Conservation (phyloP, 352 stramenopile species). For the Phytophthora meadii region DNA sequence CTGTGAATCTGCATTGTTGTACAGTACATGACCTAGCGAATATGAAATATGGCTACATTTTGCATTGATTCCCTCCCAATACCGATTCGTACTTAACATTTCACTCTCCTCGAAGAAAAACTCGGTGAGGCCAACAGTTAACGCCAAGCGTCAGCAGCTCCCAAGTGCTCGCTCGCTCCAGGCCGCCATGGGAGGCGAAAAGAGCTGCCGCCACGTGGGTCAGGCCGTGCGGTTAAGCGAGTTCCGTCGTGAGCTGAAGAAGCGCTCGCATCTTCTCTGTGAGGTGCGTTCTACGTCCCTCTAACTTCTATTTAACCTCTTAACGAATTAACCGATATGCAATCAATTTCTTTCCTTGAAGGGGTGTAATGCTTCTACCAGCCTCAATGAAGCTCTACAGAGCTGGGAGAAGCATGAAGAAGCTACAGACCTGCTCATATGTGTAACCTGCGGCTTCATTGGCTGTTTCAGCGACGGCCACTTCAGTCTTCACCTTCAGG, state of each 20-base stretch:
- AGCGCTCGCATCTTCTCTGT: slow-evolving; percentile 49
- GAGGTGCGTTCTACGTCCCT: slow-evolving; percentile 21
- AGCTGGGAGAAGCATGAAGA: slow-evolving; percentile 42
- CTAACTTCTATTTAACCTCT: slow-evolving; percentile 5
- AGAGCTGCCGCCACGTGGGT: slow-evolving; percentile 65
- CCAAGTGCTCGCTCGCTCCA: not conserved
- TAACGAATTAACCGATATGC: slow-evolving; percentile 5
- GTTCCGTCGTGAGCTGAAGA: slow-evolving; percentile 61
- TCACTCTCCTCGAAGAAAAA: slow-evolving; percentile 1
- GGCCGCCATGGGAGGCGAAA: slow-evolving; percentile 44
- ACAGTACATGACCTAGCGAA: no score
- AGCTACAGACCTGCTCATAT: slow-evolving; percentile 56
- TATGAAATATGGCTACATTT: slow-evolving; percentile 1
- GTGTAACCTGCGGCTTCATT: slow-evolving; percentile 68
- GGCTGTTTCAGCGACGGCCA: slow-evolving; percentile 62
- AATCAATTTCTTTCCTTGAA: slow-evolving; percentile 5
- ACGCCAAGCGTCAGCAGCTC: slow-evolving; percentile 10
- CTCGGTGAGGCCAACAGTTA: slow-evolving; percentile 2
- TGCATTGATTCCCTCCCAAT: not conserved
- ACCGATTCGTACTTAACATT: slow-evolving; percentile 13
- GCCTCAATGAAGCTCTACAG: slow-evolving; percentile 14
- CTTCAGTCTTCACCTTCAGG: slow-evolving; percentile 57
- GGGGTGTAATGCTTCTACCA: slow-evolving; percentile 10
- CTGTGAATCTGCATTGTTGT: no score
- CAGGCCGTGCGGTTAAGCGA: slow-evolving; percentile 58